Conservation (phyloP, 2,329 filamentous ascomycete genomes). For the Ophiosphaerella herpotricha region DNA sequence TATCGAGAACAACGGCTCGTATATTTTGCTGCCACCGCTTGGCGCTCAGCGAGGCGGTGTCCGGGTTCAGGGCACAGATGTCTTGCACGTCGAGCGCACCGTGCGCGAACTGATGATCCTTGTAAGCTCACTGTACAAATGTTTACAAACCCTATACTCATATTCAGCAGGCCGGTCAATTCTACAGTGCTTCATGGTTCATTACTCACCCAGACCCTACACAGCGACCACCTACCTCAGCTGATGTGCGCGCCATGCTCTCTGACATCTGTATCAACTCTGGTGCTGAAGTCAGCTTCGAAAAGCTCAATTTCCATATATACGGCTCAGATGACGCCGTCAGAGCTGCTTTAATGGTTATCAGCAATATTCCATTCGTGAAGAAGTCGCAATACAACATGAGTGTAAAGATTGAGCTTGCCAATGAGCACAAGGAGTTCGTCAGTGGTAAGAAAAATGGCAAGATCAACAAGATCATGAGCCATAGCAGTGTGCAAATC, state of each 20-base stretch:
- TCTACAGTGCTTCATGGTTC: constrained; percentile 97
- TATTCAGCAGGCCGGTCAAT: constrained; percentile 77
- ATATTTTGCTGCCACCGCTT: constrained; percentile 87
- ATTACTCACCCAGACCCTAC: constrained; percentile 75
- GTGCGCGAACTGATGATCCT: constrained; percentile 95
- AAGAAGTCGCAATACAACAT: constrained; percentile 88
- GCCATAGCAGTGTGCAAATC: constrained; percentile 98
- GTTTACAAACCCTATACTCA: constrained; percentile 16
- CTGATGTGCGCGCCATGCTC: constrained; percentile 86
- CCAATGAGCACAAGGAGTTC: constrained; percentile 99
- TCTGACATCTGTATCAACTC: constrained; percentile 96
- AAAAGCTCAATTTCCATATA: constrained; percentile 90
- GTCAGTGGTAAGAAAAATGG: constrained; percentile 99
- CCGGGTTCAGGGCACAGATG: constrained; percentile 89
- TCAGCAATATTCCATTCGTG: constrained; percentile 89
- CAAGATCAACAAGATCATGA: constrained; percentile 99
- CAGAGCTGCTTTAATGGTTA: constrained; percentile 91
- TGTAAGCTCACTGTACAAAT: constrained; percentile 56
- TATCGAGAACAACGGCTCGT: constrained; percentile 93
- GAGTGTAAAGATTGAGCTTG: constrained; percentile 96
- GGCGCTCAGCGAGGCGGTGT: constrained; percentile 84
- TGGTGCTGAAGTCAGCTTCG: constrained; percentile 91
- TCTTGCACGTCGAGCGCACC: constrained; percentile 91
- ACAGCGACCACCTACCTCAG: constrained; percentile 63
- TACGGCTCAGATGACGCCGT: constrained; percentile 96